Evolutionary conservation across 345 rosid species (phyloP), one percentile per base, ranked within the genome.

Genomic region (Eutrema japonicum): DNA sequence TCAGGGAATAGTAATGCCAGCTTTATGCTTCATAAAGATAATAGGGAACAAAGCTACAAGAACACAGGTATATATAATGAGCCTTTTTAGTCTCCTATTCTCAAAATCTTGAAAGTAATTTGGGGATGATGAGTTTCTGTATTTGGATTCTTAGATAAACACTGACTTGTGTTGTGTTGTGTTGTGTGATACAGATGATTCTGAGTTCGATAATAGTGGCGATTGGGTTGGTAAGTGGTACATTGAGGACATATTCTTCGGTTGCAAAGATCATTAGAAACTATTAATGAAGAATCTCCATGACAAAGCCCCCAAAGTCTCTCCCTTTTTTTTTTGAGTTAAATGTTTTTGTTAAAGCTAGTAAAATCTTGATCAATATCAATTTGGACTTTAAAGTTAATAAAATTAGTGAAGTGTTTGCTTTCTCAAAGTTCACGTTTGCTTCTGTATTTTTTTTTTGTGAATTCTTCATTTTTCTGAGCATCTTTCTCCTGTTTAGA

Each of bases 1-100:
- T 49, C 85, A 93, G 98, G 90, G 97, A 38, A 82, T 86, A 68
- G 70, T 93, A 70, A 71, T 89, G 80, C 98, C 97, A 37, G 73
- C 97, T 8, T 55, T 93, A 54, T 93, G 96, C 77, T 93, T 89
- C 74, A 76, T 93, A 36, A 89, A 65, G 78, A 93, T 93, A 27
- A 76, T 73, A 83, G 85, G 93, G 63, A 85, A 68, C 54, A 91
- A 81, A 82, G 96, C 96, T 43, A 77, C 97, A 66, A 82, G 78
- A 61, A 63, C 80, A 68, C 87, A 91, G 87, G 97, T 89, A 67
- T 12, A 14, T 4, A 12, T n/a, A 43, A 16, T 55, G 4, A 48
- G 12, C 2, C 2, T 7, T 13, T 10, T 3, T 10, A 36, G 49
- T 70, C 16, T 16, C 13, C 10, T 53, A 42, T 50, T 59, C 46